These are phyloP conservation scores for Yarrowia sp. DNA, from an alignment of 805 yeast species.

Conservation along the genomic window DNA sequence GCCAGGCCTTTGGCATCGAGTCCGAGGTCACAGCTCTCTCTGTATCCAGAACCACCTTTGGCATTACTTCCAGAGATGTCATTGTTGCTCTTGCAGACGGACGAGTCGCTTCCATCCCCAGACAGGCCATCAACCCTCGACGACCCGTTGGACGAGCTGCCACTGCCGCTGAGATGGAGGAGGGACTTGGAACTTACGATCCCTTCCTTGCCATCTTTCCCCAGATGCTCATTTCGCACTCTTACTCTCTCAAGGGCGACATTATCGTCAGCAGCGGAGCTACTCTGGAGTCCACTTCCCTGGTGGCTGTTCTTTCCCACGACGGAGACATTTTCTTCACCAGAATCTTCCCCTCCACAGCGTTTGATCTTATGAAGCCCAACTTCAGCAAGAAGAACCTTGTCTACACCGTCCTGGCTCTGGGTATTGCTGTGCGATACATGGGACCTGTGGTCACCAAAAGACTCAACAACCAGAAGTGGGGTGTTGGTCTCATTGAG, in stretches of 20 bases:
- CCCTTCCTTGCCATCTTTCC: constrained; percentile 64
- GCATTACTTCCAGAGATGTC: constrained; percentile 72
- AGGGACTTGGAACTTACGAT: constrained; percentile 71
- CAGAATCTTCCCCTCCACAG: constrained; percentile 76
- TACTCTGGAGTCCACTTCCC: constrained; percentile 77
- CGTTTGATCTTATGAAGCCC: constrained; percentile 75
- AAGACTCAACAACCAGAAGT: constrained; percentile 34
- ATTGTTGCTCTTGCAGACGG: constrained; percentile 66
- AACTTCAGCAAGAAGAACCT: constrained; percentile 73
- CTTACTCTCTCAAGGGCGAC: constrained; percentile 53
- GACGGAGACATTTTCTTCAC: constrained; percentile 78
- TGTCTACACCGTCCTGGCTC: constrained; percentile 61
- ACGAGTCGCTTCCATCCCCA: constrained; percentile 73
- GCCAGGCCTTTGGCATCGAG: constrained; percentile 62
- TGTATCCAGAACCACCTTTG: constrained; percentile 65
- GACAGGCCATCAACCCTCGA: constrained; percentile 69
- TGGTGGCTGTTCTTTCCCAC: constrained; percentile 58
- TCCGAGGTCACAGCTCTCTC: constrained; percentile 66
- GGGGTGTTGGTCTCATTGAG: constrained; percentile 41
- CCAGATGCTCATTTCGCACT: constrained; percentile 59
- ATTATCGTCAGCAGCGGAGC: constrained; percentile 63
- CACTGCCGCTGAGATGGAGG: constrained; percentile 60
- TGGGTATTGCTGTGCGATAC: constrained; percentile 47
- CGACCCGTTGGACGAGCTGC: constrained; percentile 65
- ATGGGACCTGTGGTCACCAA: constrained; percentile 43